phyloP scores from a whole-genome alignment of 768 basidiomycete species.

The Phanerochaete sordida region DNA sequence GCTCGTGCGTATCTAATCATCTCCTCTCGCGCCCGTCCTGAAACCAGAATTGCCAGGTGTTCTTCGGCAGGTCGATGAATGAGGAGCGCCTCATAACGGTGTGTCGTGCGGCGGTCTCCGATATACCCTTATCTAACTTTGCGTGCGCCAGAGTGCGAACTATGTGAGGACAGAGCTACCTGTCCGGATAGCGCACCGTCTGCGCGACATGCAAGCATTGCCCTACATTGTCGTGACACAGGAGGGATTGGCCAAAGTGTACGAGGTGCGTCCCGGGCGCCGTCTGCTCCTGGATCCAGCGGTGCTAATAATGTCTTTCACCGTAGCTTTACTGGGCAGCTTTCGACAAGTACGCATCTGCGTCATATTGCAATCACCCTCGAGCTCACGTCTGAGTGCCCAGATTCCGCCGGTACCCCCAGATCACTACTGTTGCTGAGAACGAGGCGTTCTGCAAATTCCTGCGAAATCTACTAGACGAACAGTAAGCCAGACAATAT shows the following conservation, averaged over 20 bases:
- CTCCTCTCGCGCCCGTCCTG: background rate
- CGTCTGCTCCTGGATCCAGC: background rate
- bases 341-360: constrained; percentile 65
- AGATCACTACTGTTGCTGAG: constrained; percentile 65
- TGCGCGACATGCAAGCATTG: constrained; percentile 82
- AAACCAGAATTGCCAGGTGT: constrained; percentile 47
- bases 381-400: constrained; percentile 10
- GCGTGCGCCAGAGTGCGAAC: constrained; percentile 66
- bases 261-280: constrained; percentile 57
- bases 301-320: background rate
- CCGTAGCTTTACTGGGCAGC: constrained; percentile 79
- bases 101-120: constrained; percentile 10
- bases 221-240: constrained; percentile 87
- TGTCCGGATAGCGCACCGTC: constrained; percentile 80
- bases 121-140: background rate
- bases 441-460: constrained; percentile 81
- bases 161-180: constrained; percentile 89
- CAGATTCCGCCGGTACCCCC: constrained; percentile 58
- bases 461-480: constrained; percentile 55
- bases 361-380: background rate
- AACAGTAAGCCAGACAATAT: constrained; percentile 55
- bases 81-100: constrained; percentile 76
- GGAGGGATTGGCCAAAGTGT: constrained; percentile 78
- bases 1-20: constrained; percentile 44
- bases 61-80: constrained; percentile 82